Percentiles rank a stretch among this genome's conserved stretches.
These are phyloP conservation scores for Myxozyma lipomycoides DNA, from an alignment of 805 yeast genomes.

Conservation along the genomic window DNA sequence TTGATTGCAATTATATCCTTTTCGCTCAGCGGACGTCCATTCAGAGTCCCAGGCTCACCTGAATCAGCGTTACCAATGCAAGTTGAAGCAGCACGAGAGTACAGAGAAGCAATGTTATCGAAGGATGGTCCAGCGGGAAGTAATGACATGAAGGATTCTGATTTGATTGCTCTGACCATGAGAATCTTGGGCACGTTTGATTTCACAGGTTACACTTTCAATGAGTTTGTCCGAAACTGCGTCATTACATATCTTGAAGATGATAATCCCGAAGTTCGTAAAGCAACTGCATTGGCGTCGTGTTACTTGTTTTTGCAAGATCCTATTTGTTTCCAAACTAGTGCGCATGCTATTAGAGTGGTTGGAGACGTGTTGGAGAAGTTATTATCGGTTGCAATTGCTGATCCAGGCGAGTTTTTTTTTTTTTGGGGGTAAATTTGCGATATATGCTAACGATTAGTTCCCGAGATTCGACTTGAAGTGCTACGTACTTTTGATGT, in stretches of 20 bases:
- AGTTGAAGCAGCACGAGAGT: conserved; percentile 62
- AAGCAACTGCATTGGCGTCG: conserved; percentile 80
- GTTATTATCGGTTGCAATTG: conserved; percentile 73
- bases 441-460: conserved; percentile 29
- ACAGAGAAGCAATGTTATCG: conserved; percentile 66
- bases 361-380: conserved; percentile 82
- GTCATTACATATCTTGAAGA: conserved; percentile 81
- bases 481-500: conserved; percentile 69
- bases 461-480: conserved; percentile 76
- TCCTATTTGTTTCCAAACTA: conserved; percentile 77
- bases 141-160: conserved; percentile 45
- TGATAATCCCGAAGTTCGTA: conserved; percentile 71
- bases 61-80: conserved; percentile 44
- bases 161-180: conserved; percentile 69
- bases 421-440: neutral
- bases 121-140: conserved; percentile 57
- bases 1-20: conserved; percentile 66
- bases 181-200: conserved; percentile 70
- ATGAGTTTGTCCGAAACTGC: conserved; percentile 83
- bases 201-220: conserved; percentile 69
- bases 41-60: conserved; percentile 83
- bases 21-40: conserved; percentile 75
- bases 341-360: conserved; percentile 73
- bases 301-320: conserved; percentile 71
- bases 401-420: conserved; percentile 55